phyloP scores from a whole-genome alignment of 1,284 basidiomycete genomes.

The Pascua sp. region DNA sequence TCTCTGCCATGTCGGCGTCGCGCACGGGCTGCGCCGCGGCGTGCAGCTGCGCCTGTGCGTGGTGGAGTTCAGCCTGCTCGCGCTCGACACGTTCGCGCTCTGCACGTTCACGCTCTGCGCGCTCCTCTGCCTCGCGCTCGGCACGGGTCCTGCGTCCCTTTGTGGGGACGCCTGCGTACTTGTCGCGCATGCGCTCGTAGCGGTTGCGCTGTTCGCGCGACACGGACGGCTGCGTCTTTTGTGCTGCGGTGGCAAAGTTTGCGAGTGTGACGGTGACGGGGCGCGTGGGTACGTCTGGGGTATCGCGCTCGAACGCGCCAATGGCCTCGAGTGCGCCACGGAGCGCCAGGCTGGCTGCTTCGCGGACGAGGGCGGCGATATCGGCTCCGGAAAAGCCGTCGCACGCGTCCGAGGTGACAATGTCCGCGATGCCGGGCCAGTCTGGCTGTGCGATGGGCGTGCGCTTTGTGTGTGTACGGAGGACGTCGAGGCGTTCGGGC shows the following conservation, averaged over 20 bases:
- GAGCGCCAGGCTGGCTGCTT: constrained; percentile 83
- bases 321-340: constrained; percentile 65
- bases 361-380: constrained; percentile 76
- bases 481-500: constrained; percentile 78
- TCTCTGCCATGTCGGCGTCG: too few relatives aligned
- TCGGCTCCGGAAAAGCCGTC: constrained; percentile 90
- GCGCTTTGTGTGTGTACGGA: constrained; percentile 65
- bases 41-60: too few relatives aligned
- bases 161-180: constrained; percentile 67
- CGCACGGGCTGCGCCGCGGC: too few relatives aligned
- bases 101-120: neutral
- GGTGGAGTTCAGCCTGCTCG: too few relatives aligned
- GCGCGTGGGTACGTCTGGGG: constrained; percentile 15
- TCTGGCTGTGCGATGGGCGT: constrained; percentile 63
- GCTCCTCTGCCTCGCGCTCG: constrained; percentile 26
- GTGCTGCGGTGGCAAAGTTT: constrained; percentile 73
- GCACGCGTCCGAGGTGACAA: constrained; percentile 55
- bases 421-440: constrained; percentile 37
- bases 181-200: constrained; percentile 73
- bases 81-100: too few relatives aligned
- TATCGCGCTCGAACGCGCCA: constrained; percentile 56
- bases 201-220: constrained; percentile 71
- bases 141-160: constrained; percentile 38
- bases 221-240: constrained; percentile 85
- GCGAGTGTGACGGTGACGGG: constrained; percentile 52